These are phyloP conservation scores for Rhodosorus marinus DNA, from an alignment of 23 red algal species.

Conservation along the genomic window DNA sequence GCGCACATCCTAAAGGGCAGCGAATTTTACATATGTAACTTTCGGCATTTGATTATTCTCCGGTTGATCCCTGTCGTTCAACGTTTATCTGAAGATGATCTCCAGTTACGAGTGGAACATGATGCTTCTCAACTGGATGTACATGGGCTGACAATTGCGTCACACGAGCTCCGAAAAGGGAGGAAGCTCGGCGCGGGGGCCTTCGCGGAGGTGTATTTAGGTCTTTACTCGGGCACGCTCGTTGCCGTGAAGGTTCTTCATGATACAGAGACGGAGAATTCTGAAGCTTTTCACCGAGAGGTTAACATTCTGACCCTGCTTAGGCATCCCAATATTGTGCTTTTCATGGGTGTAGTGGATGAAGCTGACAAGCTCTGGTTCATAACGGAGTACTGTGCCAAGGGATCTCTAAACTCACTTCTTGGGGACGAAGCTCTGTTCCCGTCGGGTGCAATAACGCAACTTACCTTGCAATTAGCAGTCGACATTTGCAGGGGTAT, in stretches of 20 bases:
- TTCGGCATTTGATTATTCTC: too few relatives aligned
- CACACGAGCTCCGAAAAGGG: constrained; percentile 11
- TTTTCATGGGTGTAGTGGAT: constrained; percentile 56
- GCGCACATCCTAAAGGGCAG: too few relatives aligned
- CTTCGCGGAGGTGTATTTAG: constrained; percentile 48
- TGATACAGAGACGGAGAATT: too few relatives aligned
- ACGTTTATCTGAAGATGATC: too few relatives aligned
- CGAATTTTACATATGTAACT: too few relatives aligned
- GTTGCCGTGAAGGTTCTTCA: constrained; percentile 55
- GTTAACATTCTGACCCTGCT: constrained; percentile 28
- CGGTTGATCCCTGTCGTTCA: too few relatives aligned
- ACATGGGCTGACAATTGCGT: too few relatives aligned
- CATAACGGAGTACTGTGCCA: constrained; percentile 33
- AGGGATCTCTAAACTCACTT: constrained; percentile 13
- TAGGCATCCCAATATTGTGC: constrained; percentile 56
- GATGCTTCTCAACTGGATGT: too few relatives aligned
- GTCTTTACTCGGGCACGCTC: constrained; percentile 49
- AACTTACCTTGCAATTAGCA: constrained; percentile 20
- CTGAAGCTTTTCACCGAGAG: constrained; percentile 16
- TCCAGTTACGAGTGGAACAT: too few relatives aligned
- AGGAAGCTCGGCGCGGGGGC: constrained; percentile 26
- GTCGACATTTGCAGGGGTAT: constrained; percentile 49
- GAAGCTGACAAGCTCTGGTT: constrained; percentile 33
- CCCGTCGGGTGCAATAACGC: constrained; percentile 7
- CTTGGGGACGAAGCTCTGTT: constrained; percentile 1